phyloP scores from a whole-genome alignment of 2,329 filamentous ascomycete species.

The Xylariomycetidae sp. region DNA sequence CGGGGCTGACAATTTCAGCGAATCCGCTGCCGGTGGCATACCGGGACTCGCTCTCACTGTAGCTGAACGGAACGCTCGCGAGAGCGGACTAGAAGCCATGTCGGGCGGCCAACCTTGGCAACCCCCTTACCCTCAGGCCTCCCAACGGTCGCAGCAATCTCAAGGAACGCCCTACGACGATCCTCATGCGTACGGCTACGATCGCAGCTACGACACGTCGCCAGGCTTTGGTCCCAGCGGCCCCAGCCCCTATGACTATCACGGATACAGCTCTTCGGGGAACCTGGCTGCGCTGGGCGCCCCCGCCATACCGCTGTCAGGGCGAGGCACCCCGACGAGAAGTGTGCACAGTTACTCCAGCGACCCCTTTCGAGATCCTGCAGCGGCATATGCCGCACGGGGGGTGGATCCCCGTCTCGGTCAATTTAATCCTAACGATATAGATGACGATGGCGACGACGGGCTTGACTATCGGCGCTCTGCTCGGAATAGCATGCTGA shows the following conservation, averaged over 20 bases:
- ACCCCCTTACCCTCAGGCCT: conserved; percentile 14
- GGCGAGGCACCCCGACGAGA: conserved; percentile 40
- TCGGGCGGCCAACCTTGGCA: conserved; percentile 31
- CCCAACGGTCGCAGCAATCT: conserved; percentile 11
- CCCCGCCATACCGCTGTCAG: conserved; percentile 26
- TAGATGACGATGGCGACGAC: conserved; percentile 85
- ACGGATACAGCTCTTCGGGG: conserved; percentile 34
- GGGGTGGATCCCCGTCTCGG: conserved; percentile 49
- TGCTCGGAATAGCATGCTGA: conserved; percentile 56
- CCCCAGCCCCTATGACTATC: conserved; percentile 24
- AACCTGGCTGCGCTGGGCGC: conserved; percentile 36
- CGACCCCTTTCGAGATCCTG: conserved; percentile 58
- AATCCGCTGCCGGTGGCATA: conserved; percentile 60
- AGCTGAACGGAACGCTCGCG: conserved; percentile 58
- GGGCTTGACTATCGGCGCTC: conserved; percentile 56
- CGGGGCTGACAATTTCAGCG: conserved; percentile 63
- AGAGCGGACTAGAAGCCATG: conserved; percentile 62
- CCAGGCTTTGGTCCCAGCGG: conserved; percentile 12
- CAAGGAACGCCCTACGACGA: conserved; percentile 15
- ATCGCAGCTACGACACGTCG: conserved; percentile 18
- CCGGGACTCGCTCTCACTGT: conserved; percentile 63
- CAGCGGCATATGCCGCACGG: conserved; percentile 40
- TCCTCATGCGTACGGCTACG: conserved; percentile 13
- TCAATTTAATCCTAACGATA: conserved; percentile 71
- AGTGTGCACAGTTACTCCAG: conserved; percentile 53